Percentiles rank a stretch among this genome's conserved stretches.
phyloP scores from a whole-genome alignment of 1,284 basidiomycete genomes.

The Ceratobasidium papillatum region DNA sequence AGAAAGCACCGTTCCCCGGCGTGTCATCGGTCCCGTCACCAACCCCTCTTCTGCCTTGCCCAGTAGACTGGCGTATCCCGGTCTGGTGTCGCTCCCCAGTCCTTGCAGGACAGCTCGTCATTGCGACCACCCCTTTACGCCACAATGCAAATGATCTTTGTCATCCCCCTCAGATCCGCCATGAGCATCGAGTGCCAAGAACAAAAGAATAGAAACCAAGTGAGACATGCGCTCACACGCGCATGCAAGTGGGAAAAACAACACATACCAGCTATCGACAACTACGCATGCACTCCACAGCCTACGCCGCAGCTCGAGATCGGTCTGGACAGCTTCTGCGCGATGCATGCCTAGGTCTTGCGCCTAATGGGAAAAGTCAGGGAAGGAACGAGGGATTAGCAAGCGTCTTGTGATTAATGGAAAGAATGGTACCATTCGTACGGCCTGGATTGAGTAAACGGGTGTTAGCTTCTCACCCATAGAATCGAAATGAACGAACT shows the following conservation, averaged over 20 bases:
- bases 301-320: constrained; percentile 82
- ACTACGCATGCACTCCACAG: constrained; percentile 93
- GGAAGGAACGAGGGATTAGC: constrained; percentile 39
- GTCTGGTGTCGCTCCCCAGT: too few relatives aligned
- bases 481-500: constrained; percentile 15
- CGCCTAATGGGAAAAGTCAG: constrained; percentile 61
- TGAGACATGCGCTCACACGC: constrained; percentile 9
- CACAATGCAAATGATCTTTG: neutral
- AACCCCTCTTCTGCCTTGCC: too few relatives aligned
- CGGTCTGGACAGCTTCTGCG: constrained; percentile 79
- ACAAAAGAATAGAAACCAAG: neutral
- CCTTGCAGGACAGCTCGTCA: too few relatives aligned
- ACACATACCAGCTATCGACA: constrained; percentile 83
- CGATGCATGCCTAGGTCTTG: constrained; percentile 93
- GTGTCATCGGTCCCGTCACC: neutral
- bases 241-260: constrained; percentile 27
- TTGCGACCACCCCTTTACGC: neutral
- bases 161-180: neutral
- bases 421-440: constrained; percentile 75
- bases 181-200: neutral
- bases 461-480: constrained; percentile 26
- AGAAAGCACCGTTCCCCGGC: neutral
- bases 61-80: neutral
- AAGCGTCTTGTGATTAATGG: constrained; percentile 44
- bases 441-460: constrained; percentile 56